Percentiles rank a stretch among this genome's conserved stretches.
phyloP scores from a whole-genome alignment of 495 filamentous ascomycete genomes.

The Ascodesmis nigricans region DNA sequence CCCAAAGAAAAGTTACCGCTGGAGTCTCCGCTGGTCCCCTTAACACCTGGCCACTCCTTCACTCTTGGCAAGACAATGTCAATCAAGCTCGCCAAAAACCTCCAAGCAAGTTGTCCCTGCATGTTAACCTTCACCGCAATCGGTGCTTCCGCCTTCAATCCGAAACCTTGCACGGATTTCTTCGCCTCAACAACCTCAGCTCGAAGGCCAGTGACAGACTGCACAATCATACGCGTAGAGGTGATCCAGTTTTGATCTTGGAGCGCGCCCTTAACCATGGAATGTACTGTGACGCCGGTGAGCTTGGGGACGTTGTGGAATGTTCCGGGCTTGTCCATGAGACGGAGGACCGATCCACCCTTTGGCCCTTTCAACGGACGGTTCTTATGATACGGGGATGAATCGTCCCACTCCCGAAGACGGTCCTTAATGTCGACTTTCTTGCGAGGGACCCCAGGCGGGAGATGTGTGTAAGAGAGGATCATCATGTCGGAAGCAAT shows the following conservation, averaged over 20 bases:
- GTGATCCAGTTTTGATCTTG: constrained; percentile 47
- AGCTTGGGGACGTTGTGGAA: constrained; percentile 74
- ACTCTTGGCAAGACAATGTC: constrained; percentile 80
- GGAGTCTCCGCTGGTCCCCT: constrained; percentile 54
- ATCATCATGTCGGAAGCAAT: constrained; percentile 78
- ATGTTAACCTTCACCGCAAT: constrained; percentile 48
- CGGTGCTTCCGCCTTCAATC: constrained; percentile 32
- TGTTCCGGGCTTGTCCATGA: constrained; percentile 53
- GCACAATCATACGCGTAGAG: constrained; percentile 59
- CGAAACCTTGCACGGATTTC: constrained; percentile 43
- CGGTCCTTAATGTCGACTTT: constrained; percentile 31
- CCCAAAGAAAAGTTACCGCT: constrained; percentile 74
- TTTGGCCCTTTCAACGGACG: constrained; percentile 62
- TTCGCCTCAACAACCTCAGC: constrained; percentile 45
- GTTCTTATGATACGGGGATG: constrained; percentile 83
- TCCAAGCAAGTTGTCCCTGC: constrained; percentile 55
- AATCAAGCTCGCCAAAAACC: constrained; percentile 67
- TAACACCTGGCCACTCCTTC: constrained; percentile 78
- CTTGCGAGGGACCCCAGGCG: constrained; percentile 48
- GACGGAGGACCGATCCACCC: constrained; percentile 42
- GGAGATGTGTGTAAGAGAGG: constrained; percentile 58
- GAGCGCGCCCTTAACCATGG: constrained; percentile 40
- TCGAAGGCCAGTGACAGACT: constrained; percentile 65
- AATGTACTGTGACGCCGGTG: constrained; percentile 56
- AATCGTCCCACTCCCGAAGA: constrained; percentile 68